A percentile compares a stretch with the other conserved stretches of the same genome.
Evolutionary conservation across 306 rosid species (phyloP).

Genomic region (Amphicarpaea edgeworthii): DNA sequence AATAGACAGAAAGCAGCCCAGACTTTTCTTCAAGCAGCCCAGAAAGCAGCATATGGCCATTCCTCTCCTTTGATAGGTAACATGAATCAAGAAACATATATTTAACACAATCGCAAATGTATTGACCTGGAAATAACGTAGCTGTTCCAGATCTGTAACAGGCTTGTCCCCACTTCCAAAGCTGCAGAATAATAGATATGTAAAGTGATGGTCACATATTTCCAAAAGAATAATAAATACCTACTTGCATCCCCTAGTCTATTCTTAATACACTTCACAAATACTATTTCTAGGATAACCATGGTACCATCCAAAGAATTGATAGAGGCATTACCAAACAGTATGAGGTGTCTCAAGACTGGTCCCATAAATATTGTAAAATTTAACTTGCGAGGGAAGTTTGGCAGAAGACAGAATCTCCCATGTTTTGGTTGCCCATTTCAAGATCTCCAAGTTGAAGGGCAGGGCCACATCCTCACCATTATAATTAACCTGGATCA

Average conservation of each 20-base stretch:
- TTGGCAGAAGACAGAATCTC: conserved; percentile 73
- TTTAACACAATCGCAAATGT: conserved; percentile 16
- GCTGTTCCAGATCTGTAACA: conserved; percentile 70
- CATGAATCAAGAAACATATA: conserved; percentile 16
- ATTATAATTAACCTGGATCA: conserved; percentile 67
- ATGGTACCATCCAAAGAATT: conserved; percentile 18
- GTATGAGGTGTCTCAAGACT: conserved; percentile 81
- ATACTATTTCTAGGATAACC: conserved; percentile 17
- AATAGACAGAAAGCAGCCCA: background rate
- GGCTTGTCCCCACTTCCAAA: conserved; percentile 79
- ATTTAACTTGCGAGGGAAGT: conserved; percentile 86
- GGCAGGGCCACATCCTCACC: conserved; percentile 73
- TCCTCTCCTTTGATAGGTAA: conserved; percentile 15
- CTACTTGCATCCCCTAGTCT: conserved; percentile 22
- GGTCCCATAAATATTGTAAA: conserved; percentile 88
- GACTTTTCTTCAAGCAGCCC: conserved; percentile 28
- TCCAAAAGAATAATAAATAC: conserved; percentile 37
- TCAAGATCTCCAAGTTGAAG: conserved; percentile 77
- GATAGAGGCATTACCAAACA: conserved; percentile 70
- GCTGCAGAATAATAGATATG: conserved; percentile 63
- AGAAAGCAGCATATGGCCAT: conserved; percentile 32
- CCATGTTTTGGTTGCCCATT: conserved; percentile 89
- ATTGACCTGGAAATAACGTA: conserved; percentile 69
- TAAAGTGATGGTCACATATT: conserved; percentile 31
- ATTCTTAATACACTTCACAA: conserved; percentile 32